Conservation (phyloP, 2,329 filamentous ascomycete species). For the Cercospora canescens region DNA sequence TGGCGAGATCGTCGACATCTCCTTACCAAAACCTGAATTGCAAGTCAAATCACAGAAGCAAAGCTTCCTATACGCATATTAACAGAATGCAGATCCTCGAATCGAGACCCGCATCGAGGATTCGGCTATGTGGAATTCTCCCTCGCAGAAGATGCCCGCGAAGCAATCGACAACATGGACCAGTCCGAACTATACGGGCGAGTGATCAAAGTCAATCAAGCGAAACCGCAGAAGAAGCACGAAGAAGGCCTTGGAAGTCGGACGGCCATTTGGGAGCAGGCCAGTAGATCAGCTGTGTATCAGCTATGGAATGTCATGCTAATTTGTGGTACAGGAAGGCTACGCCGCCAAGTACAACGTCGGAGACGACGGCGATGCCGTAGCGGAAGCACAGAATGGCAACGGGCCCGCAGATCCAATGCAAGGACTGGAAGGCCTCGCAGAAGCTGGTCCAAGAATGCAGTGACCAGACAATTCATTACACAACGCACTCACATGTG, state of each 20-base stretch:
- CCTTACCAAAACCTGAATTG: conserved; percentile 82
- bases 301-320: neutral
- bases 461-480: conserved; percentile 50
- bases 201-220: conserved; percentile 86
- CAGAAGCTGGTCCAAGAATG: conserved; percentile 88
- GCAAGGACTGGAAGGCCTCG: conserved; percentile 90
- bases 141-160: conserved; percentile 77
- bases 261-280: conserved; percentile 96
- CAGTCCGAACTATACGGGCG: conserved; percentile 92
- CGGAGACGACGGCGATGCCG: conserved; percentile 71
- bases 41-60: conserved; percentile 32
- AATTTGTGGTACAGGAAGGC: conserved; percentile 65
- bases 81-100: conserved; percentile 52
- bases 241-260: conserved; percentile 89
- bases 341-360: conserved; percentile 89
- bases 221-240: conserved; percentile 86
- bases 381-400: conserved; percentile 47
- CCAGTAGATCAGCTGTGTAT: conserved; percentile 44
- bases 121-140: conserved; percentile 98
- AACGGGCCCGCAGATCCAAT: conserved; percentile 58
- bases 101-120: conserved; percentile 78
- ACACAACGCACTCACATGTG: neutral
- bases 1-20: conserved; percentile 90
- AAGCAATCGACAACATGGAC: conserved; percentile 99
- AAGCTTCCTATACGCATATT: neutral